These are phyloP conservation scores for Marchantia paleacea DNA, from an alignment of 225 moss, liverwort and hornwort species.

Conservation along the genomic window DNA sequence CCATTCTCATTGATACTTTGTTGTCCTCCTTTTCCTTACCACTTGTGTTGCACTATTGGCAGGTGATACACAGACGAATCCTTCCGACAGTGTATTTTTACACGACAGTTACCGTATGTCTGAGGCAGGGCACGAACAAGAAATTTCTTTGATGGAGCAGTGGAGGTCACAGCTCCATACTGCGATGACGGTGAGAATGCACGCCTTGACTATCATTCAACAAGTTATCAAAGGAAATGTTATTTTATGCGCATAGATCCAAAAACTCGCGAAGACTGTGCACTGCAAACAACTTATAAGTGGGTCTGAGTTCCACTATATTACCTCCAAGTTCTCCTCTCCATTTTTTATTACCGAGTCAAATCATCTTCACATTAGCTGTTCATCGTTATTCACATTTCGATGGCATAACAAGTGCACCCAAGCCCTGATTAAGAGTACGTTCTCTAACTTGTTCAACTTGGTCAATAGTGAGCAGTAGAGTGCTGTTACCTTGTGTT, in stretches of 20 bases:
- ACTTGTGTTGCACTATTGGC: background rate
- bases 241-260: background rate
- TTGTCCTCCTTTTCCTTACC: background rate
- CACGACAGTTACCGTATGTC: background rate
- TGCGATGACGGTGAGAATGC: constrained; percentile 30
- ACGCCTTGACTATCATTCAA: background rate
- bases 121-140: constrained; percentile 1
- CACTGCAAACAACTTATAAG: no score
- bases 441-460: no score
- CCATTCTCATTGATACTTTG: background rate
- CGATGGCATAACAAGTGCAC: no score
- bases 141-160: constrained; percentile 18
- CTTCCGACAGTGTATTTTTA: constrained; percentile 9
- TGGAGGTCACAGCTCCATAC: constrained; percentile 37
- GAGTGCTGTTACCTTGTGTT: no score
- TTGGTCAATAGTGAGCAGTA: no score
- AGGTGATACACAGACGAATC: constrained; percentile 11
- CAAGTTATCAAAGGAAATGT: background rate
- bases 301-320: no score
- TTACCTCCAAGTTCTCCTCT: no score
- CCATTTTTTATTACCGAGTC: no score
- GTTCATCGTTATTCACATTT: no score
- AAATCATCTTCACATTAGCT: no score
- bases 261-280: background rate
- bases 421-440: no score